Evolutionary conservation across 495 filamentous ascomycete genomes (phyloP).

Genomic region (Podospora sp.): DNA sequence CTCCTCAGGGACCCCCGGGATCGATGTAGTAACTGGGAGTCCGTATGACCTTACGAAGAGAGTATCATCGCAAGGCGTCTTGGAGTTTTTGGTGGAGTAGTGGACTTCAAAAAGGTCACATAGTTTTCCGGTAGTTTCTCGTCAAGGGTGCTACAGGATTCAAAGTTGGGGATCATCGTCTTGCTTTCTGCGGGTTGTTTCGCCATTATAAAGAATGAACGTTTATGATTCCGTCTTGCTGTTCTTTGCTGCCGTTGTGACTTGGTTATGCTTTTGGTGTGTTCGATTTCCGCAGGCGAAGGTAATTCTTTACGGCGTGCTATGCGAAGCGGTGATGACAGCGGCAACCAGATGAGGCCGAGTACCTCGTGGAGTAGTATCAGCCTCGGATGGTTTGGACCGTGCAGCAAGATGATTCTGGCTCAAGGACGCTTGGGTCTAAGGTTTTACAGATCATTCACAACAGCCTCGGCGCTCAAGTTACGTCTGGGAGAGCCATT

Average conservation of each 20-base stretch:
- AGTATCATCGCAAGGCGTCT: constrained; percentile 2
- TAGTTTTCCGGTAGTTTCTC: not conserved
- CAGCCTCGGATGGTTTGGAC: too few relatives aligned
- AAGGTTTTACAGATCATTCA: too few relatives aligned
- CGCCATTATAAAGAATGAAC: not conserved
- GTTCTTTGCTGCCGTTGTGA: not conserved
- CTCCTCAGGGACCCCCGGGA: constrained; percentile 35
- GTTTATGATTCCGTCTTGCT: not conserved
- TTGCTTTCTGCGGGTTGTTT: not conserved
- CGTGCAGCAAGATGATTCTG: too few relatives aligned
- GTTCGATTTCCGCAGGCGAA: too few relatives aligned
- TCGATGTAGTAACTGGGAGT: constrained; percentile 24
- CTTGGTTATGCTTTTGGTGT: not conserved
- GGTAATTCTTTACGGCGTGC: too few relatives aligned
- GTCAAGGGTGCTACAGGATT: not conserved
- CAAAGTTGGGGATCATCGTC: not conserved
- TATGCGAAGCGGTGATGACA: too few relatives aligned
- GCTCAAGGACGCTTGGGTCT: too few relatives aligned
- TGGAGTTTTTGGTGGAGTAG: constrained; percentile 3
- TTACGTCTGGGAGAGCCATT: too few relatives aligned
- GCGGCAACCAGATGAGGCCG: too few relatives aligned
- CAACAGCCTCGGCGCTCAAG: too few relatives aligned
- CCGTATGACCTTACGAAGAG: not conserved
- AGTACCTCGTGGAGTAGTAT: too few relatives aligned
- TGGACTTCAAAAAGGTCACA: not conserved